Evolutionary conservation across 2,329 filamentous ascomycete genomes (phyloP), one percentile per base, ranked within the genome.

Genomic region (Cercospora beticola): DNA sequence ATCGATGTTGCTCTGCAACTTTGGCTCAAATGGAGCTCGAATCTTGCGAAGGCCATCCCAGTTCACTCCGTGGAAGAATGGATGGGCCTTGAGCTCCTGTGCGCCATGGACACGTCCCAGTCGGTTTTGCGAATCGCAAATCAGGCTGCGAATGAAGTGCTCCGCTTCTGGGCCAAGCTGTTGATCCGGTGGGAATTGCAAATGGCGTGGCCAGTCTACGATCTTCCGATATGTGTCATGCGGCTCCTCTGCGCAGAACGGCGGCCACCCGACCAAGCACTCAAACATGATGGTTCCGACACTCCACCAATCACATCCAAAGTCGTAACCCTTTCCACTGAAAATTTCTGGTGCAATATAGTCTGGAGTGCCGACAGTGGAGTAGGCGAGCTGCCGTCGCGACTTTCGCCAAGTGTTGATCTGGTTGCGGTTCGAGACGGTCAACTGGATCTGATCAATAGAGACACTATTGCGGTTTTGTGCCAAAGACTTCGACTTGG

Each of bases 201-300:
- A 84, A 68, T 94, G 93, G 78, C 97, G 91, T 66, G 92, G 90
- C 95, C 95, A 99, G 83, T 97, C 97, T 76, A 99, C 93, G 80
- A 99, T 99, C 87, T 99, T 99, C 74, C 94, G 91, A 83, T 99
- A 99, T 1, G 95, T 98, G 80, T 98, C 95, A 78, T 97, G 94
- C 69, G 93, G 92, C 79, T 98, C 94, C 80, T 99, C 95, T 21
- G 95, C 94, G 80, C 95, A 99, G 87, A 99, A 99, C 31, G 95
- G 95, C 65, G 95, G 95, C 95, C 95, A 99, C 76, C 95, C 95
- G 70, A 99, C 93, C 74, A 99, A 86, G 81, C 95, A 99, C 82
- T 99, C 95, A 77, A 98, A 99, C 95, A 99, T 98, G 82, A 99
- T 99, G 56, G 95, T 97, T 64, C 95, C 95, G 61, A 99, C 87